Conservation (phyloP, 2,329 filamentous ascomycete genomes). For the Grosmannia huntii region DNA sequence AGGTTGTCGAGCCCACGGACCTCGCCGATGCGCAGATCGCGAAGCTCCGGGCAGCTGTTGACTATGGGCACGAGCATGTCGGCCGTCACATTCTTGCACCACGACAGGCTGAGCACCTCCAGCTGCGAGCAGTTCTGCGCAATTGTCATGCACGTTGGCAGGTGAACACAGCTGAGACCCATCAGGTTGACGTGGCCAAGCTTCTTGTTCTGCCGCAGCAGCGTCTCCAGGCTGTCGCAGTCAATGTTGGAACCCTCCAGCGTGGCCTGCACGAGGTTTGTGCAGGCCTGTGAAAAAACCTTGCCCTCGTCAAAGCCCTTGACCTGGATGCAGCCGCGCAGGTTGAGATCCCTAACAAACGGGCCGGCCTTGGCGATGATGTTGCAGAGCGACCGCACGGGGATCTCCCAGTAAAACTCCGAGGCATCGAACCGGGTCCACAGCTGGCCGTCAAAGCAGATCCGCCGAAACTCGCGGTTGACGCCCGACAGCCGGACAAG, state of each 20-base stretch:
- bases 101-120: conserved; percentile 80
- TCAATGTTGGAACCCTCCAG: conserved; percentile 75
- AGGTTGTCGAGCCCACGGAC: conserved; percentile 66
- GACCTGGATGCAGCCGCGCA: conserved; percentile 83
- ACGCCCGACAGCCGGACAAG: conserved; percentile 67
- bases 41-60: conserved; percentile 57
- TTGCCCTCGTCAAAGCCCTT: conserved; percentile 67
- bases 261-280: conserved; percentile 75
- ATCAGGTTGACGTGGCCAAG: conserved; percentile 80
- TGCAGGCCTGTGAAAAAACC: conserved; percentile 70
- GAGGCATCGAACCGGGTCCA: conserved; percentile 79
- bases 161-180: conserved; percentile 66
- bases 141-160: conserved; percentile 77
- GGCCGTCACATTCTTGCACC: conserved; percentile 79
- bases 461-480: conserved; percentile 63
- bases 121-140: conserved; percentile 67
- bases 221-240: conserved; percentile 63
- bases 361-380: conserved; percentile 78
- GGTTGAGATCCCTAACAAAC: conserved; percentile 81
- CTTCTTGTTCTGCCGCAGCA: conserved; percentile 60
- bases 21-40: conserved; percentile 71
- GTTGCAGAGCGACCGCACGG: conserved; percentile 68
- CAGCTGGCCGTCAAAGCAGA: conserved; percentile 89
- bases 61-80: conserved; percentile 62
- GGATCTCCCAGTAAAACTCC: conserved; percentile 78